Conservation (phyloP, 495 filamentous ascomycete genomes). For the Podospora comata region DNA sequence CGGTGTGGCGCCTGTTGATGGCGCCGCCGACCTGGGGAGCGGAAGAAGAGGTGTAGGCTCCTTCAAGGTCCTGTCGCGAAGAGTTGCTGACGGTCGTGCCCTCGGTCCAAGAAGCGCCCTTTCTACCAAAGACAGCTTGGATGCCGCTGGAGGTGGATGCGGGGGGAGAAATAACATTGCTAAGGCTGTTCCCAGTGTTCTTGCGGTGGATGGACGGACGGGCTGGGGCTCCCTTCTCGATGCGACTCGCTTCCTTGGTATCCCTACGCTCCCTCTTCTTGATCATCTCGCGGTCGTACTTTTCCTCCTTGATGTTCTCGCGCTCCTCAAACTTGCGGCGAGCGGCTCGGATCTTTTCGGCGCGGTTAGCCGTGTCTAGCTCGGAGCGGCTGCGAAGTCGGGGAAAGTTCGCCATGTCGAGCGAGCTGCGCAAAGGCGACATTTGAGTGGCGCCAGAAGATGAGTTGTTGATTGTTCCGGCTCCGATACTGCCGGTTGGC, state of each 20-base stretch:
- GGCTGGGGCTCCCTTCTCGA: conserved; percentile 37
- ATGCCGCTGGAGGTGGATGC: neutral
- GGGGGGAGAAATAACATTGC: conserved; percentile 10
- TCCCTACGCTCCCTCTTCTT: conserved; percentile 48
- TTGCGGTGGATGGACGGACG: conserved; percentile 40
- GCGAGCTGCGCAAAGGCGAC: conserved; percentile 50
- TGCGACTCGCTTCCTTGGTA: conserved; percentile 43
- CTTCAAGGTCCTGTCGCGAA: conserved; percentile 16
- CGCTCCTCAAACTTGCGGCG: conserved; percentile 54
- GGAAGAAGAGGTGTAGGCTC: conserved; percentile 7
- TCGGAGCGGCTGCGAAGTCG: conserved; percentile 53
- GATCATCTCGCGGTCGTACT: conserved; percentile 54
- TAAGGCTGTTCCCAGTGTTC: conserved; percentile 34
- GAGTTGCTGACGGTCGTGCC: conserved; percentile 3
- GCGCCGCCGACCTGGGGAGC: conserved; percentile 13
- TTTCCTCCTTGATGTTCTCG: conserved; percentile 54
- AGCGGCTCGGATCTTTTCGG: conserved; percentile 48
- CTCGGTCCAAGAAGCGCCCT: conserved; percentile 1
- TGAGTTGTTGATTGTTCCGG: conserved; percentile 15
- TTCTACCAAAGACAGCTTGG: neutral
- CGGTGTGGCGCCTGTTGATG: conserved; percentile 13
- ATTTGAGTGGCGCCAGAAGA: conserved; percentile 31
- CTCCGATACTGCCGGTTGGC: conserved; percentile 26
- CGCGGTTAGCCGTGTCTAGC: conserved; percentile 43
- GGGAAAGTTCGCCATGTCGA: conserved; percentile 46